Evolutionary conservation across 805 yeast species (phyloP).

Genomic region (Lachancea thermotolerans): DNA sequence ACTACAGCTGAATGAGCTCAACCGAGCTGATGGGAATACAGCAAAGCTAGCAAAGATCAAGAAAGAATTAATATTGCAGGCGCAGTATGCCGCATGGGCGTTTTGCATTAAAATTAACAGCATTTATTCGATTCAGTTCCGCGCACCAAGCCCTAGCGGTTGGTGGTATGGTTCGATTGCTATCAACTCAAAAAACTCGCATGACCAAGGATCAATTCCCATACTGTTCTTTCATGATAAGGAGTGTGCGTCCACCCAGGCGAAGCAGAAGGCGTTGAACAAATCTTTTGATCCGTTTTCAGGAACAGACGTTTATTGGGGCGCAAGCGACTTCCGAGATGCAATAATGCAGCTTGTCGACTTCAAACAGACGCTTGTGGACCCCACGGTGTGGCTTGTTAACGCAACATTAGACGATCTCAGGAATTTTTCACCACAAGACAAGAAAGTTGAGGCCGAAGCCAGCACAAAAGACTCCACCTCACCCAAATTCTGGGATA

Average conservation of each 20-base stretch:
- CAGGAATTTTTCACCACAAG: conserved; percentile 29
- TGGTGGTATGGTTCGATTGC: conserved; percentile 91
- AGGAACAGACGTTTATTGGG: conserved; percentile 67
- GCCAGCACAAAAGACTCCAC: not conserved
- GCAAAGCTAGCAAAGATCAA: conserved; percentile 45
- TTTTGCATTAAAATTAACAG: conserved; percentile 52
- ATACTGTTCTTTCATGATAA: conserved; percentile 90
- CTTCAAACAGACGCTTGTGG: conserved; percentile 63
- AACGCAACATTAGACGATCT: conserved; percentile 60
- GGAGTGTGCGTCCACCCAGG: conserved; percentile 66
- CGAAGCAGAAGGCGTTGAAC: conserved; percentile 52
- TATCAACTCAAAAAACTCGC: conserved; percentile 48
- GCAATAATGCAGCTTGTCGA: conserved; percentile 49
- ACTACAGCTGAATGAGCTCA: conserved; percentile 15
- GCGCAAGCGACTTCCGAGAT: conserved; percentile 72
- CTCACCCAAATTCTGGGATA: conserved; percentile 17
- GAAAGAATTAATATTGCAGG: conserved; percentile 8
- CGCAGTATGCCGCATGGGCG: conserved; percentile 44
- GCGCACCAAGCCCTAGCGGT: conserved; percentile 71
- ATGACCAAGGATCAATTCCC: conserved; percentile 61
- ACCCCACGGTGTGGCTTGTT: conserved; percentile 63
- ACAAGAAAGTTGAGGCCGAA: not conserved
- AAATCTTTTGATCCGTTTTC: conserved; percentile 72
- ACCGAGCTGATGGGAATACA: conserved; percentile 18
- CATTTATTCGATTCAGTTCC: conserved; percentile 73